These are phyloP conservation scores for Byssothecium circinans DNA, from an alignment of 2,329 filamentous ascomycete genomes.

Conservation along the genomic window DNA sequence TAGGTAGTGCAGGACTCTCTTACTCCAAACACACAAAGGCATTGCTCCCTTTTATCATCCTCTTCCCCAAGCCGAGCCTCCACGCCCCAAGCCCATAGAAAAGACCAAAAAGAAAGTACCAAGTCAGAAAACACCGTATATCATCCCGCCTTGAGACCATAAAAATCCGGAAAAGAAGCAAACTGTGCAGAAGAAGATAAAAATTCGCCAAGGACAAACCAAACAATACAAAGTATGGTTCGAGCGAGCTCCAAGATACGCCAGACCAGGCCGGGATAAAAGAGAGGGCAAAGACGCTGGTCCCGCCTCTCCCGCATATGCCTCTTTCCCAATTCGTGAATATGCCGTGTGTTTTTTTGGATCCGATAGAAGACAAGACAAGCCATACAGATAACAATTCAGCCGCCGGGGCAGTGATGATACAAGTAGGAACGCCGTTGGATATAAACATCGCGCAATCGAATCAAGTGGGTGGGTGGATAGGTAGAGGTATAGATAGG, in stretches of 20 bases:
- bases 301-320: neutral
- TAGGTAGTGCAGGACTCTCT: no score
- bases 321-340: neutral
- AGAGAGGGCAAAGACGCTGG: neutral
- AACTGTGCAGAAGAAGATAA: no score
- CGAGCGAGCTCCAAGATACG: constrained; percentile 1
- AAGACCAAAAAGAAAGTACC: no score
- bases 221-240: neutral
- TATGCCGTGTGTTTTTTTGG: neutral
- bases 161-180: no score
- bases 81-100: no score
- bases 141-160: no score
- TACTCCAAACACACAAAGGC: no score
- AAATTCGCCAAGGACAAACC: neutral
- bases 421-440: constrained; percentile 1
- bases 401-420: constrained; percentile 2
- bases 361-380: neutral
- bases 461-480: neutral
- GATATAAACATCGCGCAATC: neutral
- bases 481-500: neutral
- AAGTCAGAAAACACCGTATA: no score
- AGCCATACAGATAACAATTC: constrained; percentile 1
- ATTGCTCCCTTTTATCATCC: no score
- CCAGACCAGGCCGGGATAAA: neutral
- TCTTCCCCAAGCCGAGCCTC: no score